These are phyloP conservation scores for Nakazawaea laoshanensis DNA, from an alignment of 805 yeast genomes.

Conservation along the genomic window DNA sequence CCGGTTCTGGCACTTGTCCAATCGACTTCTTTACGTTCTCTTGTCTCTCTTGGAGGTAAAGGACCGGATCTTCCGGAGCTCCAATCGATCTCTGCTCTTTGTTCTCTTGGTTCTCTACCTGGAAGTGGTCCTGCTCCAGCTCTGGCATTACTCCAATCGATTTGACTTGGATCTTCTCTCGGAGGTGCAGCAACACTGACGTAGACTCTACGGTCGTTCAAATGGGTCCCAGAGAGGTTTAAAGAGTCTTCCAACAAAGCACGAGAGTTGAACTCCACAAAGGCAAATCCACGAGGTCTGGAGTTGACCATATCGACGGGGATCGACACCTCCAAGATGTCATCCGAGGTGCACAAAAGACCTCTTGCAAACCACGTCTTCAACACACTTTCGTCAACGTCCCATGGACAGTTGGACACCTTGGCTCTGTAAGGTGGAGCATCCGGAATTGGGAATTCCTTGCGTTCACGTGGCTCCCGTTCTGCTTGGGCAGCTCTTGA, in stretches of 20 bases:
- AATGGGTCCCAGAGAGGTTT: constrained; percentile 31
- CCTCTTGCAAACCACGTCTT: constrained; percentile 52
- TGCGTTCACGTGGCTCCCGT: constrained; percentile 39
- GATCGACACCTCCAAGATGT: constrained; percentile 47
- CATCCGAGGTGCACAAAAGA: constrained; percentile 37
- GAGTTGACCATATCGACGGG: constrained; percentile 65
- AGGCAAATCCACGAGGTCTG: constrained; percentile 52
- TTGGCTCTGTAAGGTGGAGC: constrained; percentile 90
- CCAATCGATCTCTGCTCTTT: constrained; percentile 40
- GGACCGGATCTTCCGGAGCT: constrained; percentile 32
- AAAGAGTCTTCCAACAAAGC: constrained; percentile 43
- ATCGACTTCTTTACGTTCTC: constrained; percentile 16
- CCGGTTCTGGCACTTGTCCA: constrained; percentile 18
- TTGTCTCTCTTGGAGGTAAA: constrained; percentile 26
- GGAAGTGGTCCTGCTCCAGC: constrained; percentile 13
- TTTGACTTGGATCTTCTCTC: constrained; percentile 29
- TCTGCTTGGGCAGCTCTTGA: constrained; percentile 15
- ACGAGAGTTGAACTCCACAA: constrained; percentile 39
- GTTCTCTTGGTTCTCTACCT: constrained; percentile 20
- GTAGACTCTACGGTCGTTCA: constrained; percentile 41
- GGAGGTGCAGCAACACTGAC: constrained; percentile 55
- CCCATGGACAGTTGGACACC: constrained; percentile 80
- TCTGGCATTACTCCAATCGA: constrained; percentile 25
- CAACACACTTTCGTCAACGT: constrained; percentile 57
- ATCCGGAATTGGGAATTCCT: constrained; percentile 82